Evolutionary conservation across 768 basidiomycete genomes (phyloP), one percentile per base, ranked within the genome.

Genomic region (Boletus insuetus): DNA sequence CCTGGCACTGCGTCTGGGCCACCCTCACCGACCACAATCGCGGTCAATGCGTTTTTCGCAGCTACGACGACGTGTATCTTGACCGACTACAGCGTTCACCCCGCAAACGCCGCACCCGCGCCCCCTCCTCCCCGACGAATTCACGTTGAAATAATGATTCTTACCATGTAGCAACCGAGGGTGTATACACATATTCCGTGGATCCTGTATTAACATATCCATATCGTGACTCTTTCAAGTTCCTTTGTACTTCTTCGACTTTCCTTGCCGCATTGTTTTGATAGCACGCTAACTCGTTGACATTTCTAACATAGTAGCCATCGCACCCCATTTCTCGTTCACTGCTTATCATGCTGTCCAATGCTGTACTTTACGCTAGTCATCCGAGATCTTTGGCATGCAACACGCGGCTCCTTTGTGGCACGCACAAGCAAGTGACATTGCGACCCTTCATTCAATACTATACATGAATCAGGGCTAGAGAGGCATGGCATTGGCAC

Each of bases 1-100:
- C 64, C n/a, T 87, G 84, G 84, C 82, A 84, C 54, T 85, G 82
- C 67, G 77, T 86, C 35, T 86, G 82, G 82, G 84, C 83, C n/a
- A 77, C 75, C 26, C 74, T 84, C 55, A 73, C 77, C 22, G 84
- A 85, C 57, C 73, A 78, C 55, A 78, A 83, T 62, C 65, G 70
- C 31, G 76, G 75, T 32, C 66, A 54, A 32, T 82, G 79, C 60
- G 63, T 77, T 31, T 85, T 83, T 64, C 76, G 81, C 58, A 84
- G 77, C 63, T 86, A 81, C 66, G 77, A 80, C 55, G 84, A 85
- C 58, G 81, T 84, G 20, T 84, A 83, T 62, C 69, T 85, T 42
- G 75, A 81, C 49, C 68, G 66, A 49, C 67, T 81, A 41, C 74
- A 76, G 35, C 74, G 74, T 34, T 74, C 75, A 3, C 73, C 77